Percentiles rank a stretch among this genome's conserved stretches.
These are phyloP conservation scores for Psilocybe cyanescens DNA, from an alignment of 768 basidiomycete genomes.

Conservation along the genomic window DNA sequence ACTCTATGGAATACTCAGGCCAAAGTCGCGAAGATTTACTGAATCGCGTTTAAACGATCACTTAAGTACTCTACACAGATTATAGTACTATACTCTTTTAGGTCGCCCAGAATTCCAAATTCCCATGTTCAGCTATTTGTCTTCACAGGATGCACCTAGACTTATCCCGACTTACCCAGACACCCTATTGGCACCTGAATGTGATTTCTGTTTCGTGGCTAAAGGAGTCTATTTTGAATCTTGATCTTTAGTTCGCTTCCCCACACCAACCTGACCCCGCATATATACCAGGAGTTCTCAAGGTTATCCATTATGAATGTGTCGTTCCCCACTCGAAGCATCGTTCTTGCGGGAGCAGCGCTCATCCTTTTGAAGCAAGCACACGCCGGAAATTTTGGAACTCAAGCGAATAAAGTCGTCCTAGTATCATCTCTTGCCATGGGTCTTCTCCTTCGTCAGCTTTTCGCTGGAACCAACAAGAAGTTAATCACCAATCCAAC, in stretches of 20 bases:
- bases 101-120: too few relatives aligned
- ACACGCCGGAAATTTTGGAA: slow-evolving; percentile 10
- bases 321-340: background rate
- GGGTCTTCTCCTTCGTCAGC: slow-evolving; percentile 24
- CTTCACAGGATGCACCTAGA: background rate
- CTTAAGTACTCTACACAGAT: too few relatives aligned
- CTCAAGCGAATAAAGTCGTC: slow-evolving; percentile 15
- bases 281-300: slow-evolving; percentile 5
- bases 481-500: slow-evolving; percentile 29
- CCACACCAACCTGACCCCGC: background rate
- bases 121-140: background rate
- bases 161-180: background rate
- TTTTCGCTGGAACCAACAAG: slow-evolving; percentile 21
- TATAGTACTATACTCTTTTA: too few relatives aligned
- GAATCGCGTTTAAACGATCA: too few relatives aligned
- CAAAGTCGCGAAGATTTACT: too few relatives aligned
- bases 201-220: background rate
- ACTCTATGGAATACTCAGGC: too few relatives aligned
- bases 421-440: slow-evolving; percentile 23
- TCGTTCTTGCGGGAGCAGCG: slow-evolving; percentile 15
- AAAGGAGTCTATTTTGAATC: background rate
- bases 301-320: slow-evolving; percentile 1
- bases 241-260: background rate
- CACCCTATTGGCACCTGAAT: background rate
- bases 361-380: slow-evolving; percentile 13